Base-by-base conservation (phyloP, 305 asterid species). In the Solanum hybrid region DNA sequence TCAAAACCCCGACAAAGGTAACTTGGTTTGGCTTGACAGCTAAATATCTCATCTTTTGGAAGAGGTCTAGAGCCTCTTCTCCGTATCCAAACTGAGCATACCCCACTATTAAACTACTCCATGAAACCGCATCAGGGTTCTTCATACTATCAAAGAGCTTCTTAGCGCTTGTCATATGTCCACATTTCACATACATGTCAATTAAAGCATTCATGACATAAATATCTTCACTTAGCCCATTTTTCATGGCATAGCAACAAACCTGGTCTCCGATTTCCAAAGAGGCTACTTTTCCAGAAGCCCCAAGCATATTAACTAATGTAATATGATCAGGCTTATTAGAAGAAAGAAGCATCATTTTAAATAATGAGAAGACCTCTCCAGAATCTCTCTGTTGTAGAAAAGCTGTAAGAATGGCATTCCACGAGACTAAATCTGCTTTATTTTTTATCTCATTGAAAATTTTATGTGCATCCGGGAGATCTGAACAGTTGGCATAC, bases 361-460 rank as follows among this genome's bases (percentile, higher is more conserved):
- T 94, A 87, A 95, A 93, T 72, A 96, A 89, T 5, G 92, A 90
- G 91, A 95, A 92, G 93, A 92, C 95, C 86, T 94, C 94, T 75
- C 89, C 90, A 34, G 92, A 79, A 80, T 71, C 91, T 76, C 93
- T 86, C 86, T 91, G 94, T 75, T 93, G 94, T 93, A 94, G 26
- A 89, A 90, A 94, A 89, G 90, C 93, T 10, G 95, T 92, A 76
- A 95, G 91, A 89, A 96, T 92, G 88, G 94, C 94, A 88, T 94
- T 96, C 98, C 98, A 96, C 17, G 98, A 93, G 91, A 96, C 97
- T 71, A 92, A 84, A 94, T 96, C 98, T 34, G 95, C 96, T 40
- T 87, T 87, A 80, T 69, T 87, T 87, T 86, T 91, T 88, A 93
- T 93, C 84, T 90, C 92, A 17, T 92, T 69, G 89, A 96, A 96